Base-by-base conservation (phyloP, 371 early-diverging fungal species). In the Mucor racemosus region DNA sequence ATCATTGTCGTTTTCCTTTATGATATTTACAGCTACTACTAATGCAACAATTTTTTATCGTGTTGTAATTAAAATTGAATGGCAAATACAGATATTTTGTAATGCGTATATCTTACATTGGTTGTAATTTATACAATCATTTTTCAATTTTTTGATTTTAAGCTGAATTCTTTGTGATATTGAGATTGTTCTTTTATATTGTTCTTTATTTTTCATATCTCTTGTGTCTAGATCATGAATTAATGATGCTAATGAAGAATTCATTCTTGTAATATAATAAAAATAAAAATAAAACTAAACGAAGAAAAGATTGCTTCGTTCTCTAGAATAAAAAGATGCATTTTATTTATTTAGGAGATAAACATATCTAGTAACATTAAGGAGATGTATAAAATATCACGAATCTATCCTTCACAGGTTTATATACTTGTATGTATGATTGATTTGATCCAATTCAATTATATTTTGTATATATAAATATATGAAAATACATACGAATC, bases 171-270 rank as follows among this genome's bases (percentile, higher is more conserved):
- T 42, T 36, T 64, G 57, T 13, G 64, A 56, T 21, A 57, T 31
- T 4, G 19, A 21, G 21, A 54, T 31, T 0, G 19, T 19, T 17
- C 33, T 63, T 41, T 55, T 63, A 39, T 63, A 63, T n/a, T 17
- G 40, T 0, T 55, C 41, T 26, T 41, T 63, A 34, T 63, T 63
- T 42, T 34, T 42, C 56, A 64, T 64, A 46, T 57, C 41, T 4
- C 41, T 31, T 41, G 9, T 9, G 17, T 63, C 56, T 15, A 63
- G 42, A 34, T 40, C 54, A 15, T 41, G 17, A 33, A 63, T 54
- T 13, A 63, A 19, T 10, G 64, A 41, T 17, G 40, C 7, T 19
- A 53, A 53, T 31, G 53, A 21, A 53, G 21, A 53, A 21, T 21
- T 53, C 64, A 63, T 63, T 10, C 26, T 39, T 21, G 31, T n/a